These are phyloP conservation scores for Amaranthus cruentus DNA, from an alignment of 148 eudicot species.

Conservation along the genomic window DNA sequence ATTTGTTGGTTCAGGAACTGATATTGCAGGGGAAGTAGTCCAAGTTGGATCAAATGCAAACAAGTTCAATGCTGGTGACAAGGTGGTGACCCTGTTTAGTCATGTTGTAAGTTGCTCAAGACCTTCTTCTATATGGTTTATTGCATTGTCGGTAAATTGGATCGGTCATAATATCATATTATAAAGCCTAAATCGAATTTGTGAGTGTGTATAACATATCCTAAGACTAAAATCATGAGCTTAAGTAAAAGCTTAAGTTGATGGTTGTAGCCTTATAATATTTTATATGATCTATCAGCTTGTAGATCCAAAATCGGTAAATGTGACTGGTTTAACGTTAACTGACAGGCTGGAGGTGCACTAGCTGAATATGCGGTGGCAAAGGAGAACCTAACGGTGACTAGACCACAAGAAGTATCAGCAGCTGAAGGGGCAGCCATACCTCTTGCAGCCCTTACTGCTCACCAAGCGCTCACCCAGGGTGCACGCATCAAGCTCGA, in stretches of 20 bases:
- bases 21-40: conserved; percentile 78
- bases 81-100: conserved; percentile 53
- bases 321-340: background rate
- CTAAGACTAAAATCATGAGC: background rate
- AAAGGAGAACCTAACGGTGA: conserved; percentile 37
- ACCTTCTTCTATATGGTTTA: background rate
- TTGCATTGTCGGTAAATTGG: too few relatives aligned
- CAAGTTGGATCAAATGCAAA: conserved; percentile 54
- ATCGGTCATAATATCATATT: too few relatives aligned
- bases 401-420: conserved; percentile 63
- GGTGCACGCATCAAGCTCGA: conserved; percentile 50
- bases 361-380: conserved; percentile 68
- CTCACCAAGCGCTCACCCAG: conserved; percentile 51
- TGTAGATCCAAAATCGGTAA: too few relatives aligned
- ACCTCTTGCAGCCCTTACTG: conserved; percentile 56
- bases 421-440: conserved; percentile 56
- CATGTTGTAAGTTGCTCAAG: conserved; percentile 30
- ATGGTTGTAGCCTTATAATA: too few relatives aligned
- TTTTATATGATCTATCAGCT: too few relatives aligned
- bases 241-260: too few relatives aligned
- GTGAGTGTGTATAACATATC: background rate
- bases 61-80: conserved; percentile 68
- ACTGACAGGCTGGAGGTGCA: conserved; percentile 60
- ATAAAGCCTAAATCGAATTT: background rate
- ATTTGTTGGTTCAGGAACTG: conserved; percentile 41